Evolutionary conservation across 2,329 filamentous ascomycete species (phyloP).

Genomic region (Diaporthe longicolla): DNA sequence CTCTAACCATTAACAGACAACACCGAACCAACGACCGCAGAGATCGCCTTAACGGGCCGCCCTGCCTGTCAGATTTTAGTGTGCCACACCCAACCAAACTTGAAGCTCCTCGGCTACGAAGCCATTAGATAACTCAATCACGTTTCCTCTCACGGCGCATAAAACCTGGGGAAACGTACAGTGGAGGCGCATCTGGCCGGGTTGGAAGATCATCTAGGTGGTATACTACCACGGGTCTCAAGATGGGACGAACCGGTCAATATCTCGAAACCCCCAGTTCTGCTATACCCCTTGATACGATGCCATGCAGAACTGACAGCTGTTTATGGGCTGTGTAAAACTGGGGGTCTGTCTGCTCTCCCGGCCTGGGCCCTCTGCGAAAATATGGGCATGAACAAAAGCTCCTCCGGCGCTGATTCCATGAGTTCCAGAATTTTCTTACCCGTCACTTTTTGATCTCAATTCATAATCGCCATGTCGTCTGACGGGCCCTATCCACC

Average conservation of each 20-base stretch:
- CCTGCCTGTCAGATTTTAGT: slow-evolving; percentile 31
- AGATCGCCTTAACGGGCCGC: slow-evolving; percentile 20
- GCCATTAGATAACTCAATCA: slow-evolving; percentile 21
- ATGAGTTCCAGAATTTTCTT: slow-evolving; percentile 6
- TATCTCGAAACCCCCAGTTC: slow-evolving; percentile 8
- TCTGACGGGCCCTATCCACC: slow-evolving; percentile 20
- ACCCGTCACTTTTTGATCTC: slow-evolving; percentile 11
- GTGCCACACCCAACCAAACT: slow-evolving; percentile 26
- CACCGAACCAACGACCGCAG: background rate
- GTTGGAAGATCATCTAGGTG: slow-evolving; percentile 5
- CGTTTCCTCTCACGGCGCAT: slow-evolving; percentile 22
- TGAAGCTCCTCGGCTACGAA: background rate
- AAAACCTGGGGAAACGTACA: slow-evolving; percentile 15
- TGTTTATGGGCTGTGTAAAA: background rate
- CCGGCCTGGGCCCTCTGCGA: background rate
- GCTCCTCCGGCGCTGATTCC: background rate
- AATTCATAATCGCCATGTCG: slow-evolving; percentile 6
- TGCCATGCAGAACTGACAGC: slow-evolving; percentile 8
- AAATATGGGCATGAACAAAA: background rate
- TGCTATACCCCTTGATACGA: slow-evolving; percentile 10
- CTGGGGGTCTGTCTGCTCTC: background rate
- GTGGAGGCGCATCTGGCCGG: slow-evolving; percentile 1
- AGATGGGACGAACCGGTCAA: slow-evolving; percentile 25
- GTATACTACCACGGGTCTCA: slow-evolving; percentile 8
- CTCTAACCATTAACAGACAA: background rate